Conservation (phyloP, 352 stramenopile species). For the Globisporangium parvum region DNA sequence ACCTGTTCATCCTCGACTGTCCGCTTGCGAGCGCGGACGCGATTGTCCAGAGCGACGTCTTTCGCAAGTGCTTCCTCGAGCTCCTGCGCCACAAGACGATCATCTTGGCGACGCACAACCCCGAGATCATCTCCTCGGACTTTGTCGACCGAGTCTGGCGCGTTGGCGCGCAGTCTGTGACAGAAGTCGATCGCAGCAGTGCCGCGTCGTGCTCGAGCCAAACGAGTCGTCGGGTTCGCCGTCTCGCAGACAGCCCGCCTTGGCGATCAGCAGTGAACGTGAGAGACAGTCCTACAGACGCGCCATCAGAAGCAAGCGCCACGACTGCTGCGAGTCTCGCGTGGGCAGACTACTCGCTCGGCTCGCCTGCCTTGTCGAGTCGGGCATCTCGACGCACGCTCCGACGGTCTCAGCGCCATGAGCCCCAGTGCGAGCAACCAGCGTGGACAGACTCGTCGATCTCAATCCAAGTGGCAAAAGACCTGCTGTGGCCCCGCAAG, state of each 20-base stretch:
- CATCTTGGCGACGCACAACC: conserved; percentile 46
- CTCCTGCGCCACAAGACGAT: conserved; percentile 41
- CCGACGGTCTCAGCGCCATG: too few relatives aligned
- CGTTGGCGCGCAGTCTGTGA: conserved; percentile 6
- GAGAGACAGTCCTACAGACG: background rate
- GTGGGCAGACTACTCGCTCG: too few relatives aligned
- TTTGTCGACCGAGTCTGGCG: conserved; percentile 25
- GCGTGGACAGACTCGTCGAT: background rate
- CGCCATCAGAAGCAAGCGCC: too few relatives aligned
- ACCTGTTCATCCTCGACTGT: conserved; percentile 43
- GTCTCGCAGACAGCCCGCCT: conserved; percentile 24
- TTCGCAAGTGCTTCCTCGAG: conserved; percentile 39
- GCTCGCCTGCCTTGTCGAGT: too few relatives aligned
- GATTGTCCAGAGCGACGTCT: conserved; percentile 47
- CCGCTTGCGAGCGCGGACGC: conserved; percentile 44
- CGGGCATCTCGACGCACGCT: too few relatives aligned
- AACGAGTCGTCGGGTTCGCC: conserved; percentile 6
- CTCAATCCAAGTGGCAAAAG: conserved; percentile 6
- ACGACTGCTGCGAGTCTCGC: too few relatives aligned
- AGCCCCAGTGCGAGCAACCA: too few relatives aligned
- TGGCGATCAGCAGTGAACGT: conserved; percentile 13
- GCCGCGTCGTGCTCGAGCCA: too few relatives aligned
- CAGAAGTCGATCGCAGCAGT: background rate
- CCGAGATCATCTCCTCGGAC: conserved; percentile 32
- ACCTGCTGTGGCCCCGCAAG: conserved; percentile 17